Evolutionary conservation across 768 basidiomycete species (phyloP).

Genomic region (Boletus pseudopeckii): DNA sequence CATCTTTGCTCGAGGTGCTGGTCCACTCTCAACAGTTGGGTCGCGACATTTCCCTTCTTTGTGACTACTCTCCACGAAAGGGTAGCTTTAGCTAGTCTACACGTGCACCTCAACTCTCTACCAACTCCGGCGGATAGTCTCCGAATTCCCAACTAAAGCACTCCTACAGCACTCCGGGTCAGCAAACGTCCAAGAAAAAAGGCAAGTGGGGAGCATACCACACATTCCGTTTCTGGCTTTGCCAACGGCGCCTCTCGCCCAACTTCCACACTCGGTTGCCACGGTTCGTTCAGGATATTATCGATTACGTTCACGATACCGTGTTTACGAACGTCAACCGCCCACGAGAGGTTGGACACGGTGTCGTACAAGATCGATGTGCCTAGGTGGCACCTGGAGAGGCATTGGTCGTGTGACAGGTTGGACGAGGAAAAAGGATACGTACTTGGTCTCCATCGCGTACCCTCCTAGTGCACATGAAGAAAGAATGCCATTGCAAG

Average conservation of each 20-base stretch:
- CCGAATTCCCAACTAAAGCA: constrained; percentile 73
- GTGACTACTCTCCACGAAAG: too few relatives aligned
- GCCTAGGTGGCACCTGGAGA: constrained; percentile 76
- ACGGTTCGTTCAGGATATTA: constrained; percentile 62
- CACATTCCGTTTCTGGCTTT: constrained; percentile 58
- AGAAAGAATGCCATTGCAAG: constrained; percentile 77
- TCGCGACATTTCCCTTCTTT: neutral
- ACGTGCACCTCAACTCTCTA: neutral
- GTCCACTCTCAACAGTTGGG: neutral
- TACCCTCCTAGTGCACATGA: constrained; percentile 87
- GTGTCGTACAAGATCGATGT: constrained; percentile 89
- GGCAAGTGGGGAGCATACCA: constrained; percentile 44
- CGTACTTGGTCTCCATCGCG: constrained; percentile 75
- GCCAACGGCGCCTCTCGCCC: constrained; percentile 64
- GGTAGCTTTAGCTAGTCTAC: neutral
- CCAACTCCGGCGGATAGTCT: constrained; percentile 31
- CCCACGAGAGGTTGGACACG: constrained; percentile 80
- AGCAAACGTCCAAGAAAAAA: neutral
- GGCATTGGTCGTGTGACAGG: neutral
- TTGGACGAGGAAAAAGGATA: neutral
- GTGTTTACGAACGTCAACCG: constrained; percentile 78
- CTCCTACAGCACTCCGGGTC: constrained; percentile 39
- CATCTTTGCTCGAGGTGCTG: constrained; percentile 39
- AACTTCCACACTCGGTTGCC: constrained; percentile 59
- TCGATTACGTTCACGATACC: constrained; percentile 79